A percentile compares a stretch with the other conserved stretches of the same genome.
phyloP scores from a whole-genome alignment of 345 rosid genomes.

The Lenwebbia sp. region DNA sequence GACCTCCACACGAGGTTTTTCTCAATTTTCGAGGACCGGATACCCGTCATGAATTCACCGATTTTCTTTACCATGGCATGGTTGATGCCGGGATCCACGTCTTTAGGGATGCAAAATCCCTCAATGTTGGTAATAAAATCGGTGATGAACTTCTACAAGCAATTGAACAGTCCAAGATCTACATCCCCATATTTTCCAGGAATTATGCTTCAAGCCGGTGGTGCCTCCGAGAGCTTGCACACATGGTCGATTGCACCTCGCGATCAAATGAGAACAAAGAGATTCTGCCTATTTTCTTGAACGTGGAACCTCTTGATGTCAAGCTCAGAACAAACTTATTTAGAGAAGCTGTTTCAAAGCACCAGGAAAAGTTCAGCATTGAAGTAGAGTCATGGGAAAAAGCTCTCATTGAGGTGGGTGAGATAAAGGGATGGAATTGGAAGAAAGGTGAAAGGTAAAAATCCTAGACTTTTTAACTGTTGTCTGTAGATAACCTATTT shows the following conservation, averaged over 20 bases:
- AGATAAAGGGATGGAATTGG: neutral
- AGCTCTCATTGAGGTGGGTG: neutral
- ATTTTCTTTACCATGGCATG: neutral
- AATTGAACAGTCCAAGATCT: neutral
- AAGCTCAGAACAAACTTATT: neutral
- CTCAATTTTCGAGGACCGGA: neutral
- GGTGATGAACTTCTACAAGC: neutral
- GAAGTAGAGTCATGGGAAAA: neutral
- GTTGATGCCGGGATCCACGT: accelerated
- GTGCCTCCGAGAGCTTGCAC: accelerated
- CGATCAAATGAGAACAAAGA: neutral
- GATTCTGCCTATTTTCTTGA: neutral
- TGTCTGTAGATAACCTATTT: neutral
- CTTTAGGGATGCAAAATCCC: neutral
- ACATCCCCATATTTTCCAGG: neutral
- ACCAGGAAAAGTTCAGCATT: accelerated
- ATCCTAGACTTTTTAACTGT: accelerated
- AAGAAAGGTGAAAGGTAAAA: neutral
- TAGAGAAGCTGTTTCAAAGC: accelerated
- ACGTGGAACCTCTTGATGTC: neutral
- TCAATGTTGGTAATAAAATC: accelerated
- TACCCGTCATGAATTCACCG: neutral
- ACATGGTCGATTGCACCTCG: neutral
- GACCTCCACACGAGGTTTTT: neutral
- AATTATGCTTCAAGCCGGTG: neutral